Base-by-base conservation (phyloP, 2,329 filamentous ascomycete species). In the Trichoderma citrinoviride region DNA sequence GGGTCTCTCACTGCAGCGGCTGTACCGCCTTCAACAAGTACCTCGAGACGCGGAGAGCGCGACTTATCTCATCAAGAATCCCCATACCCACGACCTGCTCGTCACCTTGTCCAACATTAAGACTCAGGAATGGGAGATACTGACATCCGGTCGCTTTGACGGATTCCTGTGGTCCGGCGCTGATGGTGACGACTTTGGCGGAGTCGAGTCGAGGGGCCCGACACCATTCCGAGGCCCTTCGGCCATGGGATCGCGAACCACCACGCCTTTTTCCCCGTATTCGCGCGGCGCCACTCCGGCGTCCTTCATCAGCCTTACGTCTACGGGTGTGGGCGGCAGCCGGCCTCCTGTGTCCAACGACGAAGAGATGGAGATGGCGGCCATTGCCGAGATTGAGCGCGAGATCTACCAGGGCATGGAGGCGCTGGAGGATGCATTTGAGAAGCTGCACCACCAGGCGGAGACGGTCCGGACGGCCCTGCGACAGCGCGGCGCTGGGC, bases 321-420 rank as follows among this genome's bases (percentile, higher is more conserved):
- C 81, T 2, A 80, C 81, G 3, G 76, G 79, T 0, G 70, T 74
- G 12, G 75, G 77, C 7, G 76, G 78, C 3, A 80, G 75, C 64
- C 79, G 84, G 15, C 82, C 85, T 47, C 82, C 87, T 2, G 93
- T 98, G 4, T 93, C 93, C 3, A 86, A 96, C 65, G 94, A 97
- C 74, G 94, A 98, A 76, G 94, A 98, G 73, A 92, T 91, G 61
- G 94, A 97, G 75, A 93, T 97, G 71, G 91, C 91, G 0, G 90
- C 91, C 1, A 83, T 97, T 6, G 92, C 92, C 7, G 94, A 97
- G 77, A 88, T 97, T 44, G 94, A 98, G 77, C 87, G 93, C 7
- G 92, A 97, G 73, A 96, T 98, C 65, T 97, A 94, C 77, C 84
- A 87, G 40, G 92, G 93, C 67, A 98, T 98, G 94, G 94, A 98